These are phyloP conservation scores for Podospora pseudoanserina DNA, from an alignment of 495 filamentous ascomycete genomes.

Conservation along the genomic window DNA sequence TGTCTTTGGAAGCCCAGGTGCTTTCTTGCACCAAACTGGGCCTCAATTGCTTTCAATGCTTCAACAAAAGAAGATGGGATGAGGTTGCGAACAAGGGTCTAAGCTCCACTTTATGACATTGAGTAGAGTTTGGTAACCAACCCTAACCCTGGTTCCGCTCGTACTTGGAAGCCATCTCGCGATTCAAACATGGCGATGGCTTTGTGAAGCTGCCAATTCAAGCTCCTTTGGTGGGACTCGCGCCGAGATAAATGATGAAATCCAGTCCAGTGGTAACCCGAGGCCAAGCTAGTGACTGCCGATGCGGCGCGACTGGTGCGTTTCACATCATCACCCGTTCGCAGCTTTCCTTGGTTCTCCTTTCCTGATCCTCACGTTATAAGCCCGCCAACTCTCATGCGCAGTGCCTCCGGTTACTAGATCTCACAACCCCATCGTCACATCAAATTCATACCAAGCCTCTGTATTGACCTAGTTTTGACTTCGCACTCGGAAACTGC, in stretches of 20 bases:
- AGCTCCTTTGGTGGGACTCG: not conserved
- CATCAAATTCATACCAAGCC: not conserved
- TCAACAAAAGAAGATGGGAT: not conserved
- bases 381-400: not conserved
- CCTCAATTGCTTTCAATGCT: not conserved
- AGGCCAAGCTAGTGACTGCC: not conserved
- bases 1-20: not conserved
- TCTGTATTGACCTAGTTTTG: not conserved
- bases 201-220: not conserved
- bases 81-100: not conserved
- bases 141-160: constrained; percentile 14
- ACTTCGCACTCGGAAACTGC: not conserved
- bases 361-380: not conserved
- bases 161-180: not conserved
- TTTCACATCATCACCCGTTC: constrained; percentile 3
- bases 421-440: not conserved
- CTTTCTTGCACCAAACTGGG: not conserved
- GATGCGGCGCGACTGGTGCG: not conserved
- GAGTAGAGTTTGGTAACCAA: not conserved
- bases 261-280: not conserved
- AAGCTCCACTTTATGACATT: constrained; percentile 8
- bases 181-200: not conserved
- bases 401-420: not conserved
- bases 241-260: no score
- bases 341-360: not conserved